phyloP scores from a whole-genome alignment of 1,139 yeast species.

The Lodderomyces elongisporus region DNA sequence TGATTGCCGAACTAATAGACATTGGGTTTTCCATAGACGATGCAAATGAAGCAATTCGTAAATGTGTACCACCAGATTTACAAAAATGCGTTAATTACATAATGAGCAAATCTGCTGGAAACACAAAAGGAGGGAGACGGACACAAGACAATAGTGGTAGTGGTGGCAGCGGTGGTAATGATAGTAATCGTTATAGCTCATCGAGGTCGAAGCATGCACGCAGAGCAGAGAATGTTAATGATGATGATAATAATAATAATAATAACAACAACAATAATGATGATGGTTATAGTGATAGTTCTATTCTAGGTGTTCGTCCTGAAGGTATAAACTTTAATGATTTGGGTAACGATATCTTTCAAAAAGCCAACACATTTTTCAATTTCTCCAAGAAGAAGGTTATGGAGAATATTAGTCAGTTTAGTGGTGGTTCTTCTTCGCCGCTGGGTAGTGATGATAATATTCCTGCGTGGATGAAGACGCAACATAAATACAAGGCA shows the following conservation, averaged over 20 bases:
- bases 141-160: slow-evolving; percentile 15
- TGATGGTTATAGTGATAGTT: slow-evolving; percentile 14
- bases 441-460: slow-evolving; percentile 29
- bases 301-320: slow-evolving; percentile 11
- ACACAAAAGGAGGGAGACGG: slow-evolving; percentile 1
- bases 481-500: slow-evolving; percentile 46
- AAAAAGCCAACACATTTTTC: slow-evolving; percentile 59
- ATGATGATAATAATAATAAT: not conserved
- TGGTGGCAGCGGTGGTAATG: not conserved
- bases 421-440: slow-evolving; percentile 31
- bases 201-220: too few species aligned
- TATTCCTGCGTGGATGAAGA: slow-evolving; percentile 78
- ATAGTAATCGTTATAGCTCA: slow-evolving; percentile 1
- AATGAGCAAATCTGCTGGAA: slow-evolving; percentile 37
- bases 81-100: slow-evolving; percentile 64
- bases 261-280: slow-evolving; percentile 1
- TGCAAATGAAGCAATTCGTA: slow-evolving; percentile 56
- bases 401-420: slow-evolving; percentile 53
- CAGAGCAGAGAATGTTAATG: not conserved
- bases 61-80: slow-evolving; percentile 50
- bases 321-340: slow-evolving; percentile 43
- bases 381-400: slow-evolving; percentile 59
- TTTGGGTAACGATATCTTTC: slow-evolving; percentile 56
- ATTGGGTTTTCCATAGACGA: slow-evolving; percentile 71
- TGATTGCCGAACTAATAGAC: slow-evolving; percentile 67